phyloP scores from a whole-genome alignment of 176 grass and related monocot genomes.

The Hsuehochloa calcarea region DNA sequence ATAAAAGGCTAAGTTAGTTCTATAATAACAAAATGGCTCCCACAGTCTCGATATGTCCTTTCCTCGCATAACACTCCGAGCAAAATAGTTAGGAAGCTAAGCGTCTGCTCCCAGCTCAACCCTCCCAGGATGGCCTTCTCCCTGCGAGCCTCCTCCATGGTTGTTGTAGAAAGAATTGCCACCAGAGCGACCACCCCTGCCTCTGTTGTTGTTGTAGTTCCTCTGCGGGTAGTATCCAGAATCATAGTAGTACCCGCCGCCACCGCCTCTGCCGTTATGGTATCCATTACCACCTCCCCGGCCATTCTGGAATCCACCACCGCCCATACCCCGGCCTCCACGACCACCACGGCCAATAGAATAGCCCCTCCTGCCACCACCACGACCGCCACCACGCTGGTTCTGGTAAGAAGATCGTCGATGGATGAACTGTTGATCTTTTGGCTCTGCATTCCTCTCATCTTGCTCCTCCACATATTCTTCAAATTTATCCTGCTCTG shows the following conservation, averaged over 20 bases:
- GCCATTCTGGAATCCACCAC: constrained; percentile 43
- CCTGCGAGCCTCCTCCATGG: constrained; percentile 46
- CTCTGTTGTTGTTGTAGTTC: constrained; percentile 53
- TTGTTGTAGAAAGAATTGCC: constrained; percentile 46
- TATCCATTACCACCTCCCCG: constrained; percentile 22
- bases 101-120: constrained; percentile 56
- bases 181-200: constrained; percentile 55
- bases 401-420: constrained; percentile 39
- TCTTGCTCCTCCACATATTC: constrained; percentile 46
- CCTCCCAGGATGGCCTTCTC: constrained; percentile 31
- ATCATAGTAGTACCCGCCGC: constrained; percentile 41
- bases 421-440: constrained; percentile 48
- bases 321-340: constrained; percentile 46
- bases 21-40: constrained; percentile 62
- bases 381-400: constrained; percentile 45
- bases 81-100: constrained; percentile 42
- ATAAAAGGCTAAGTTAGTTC: constrained; percentile 60
- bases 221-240: constrained; percentile 55
- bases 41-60: constrained; percentile 13
- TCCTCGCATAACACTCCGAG: constrained; percentile 30
- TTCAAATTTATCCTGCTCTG: constrained; percentile 52
- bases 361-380: constrained; percentile 52
- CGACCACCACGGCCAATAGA: constrained; percentile 49
- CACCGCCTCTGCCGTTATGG: constrained; percentile 21
- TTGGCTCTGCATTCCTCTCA: constrained; percentile 34